Conservation (phyloP, 2,329 filamentous ascomycete species). For the Dryadomyces quercivorus region DNA sequence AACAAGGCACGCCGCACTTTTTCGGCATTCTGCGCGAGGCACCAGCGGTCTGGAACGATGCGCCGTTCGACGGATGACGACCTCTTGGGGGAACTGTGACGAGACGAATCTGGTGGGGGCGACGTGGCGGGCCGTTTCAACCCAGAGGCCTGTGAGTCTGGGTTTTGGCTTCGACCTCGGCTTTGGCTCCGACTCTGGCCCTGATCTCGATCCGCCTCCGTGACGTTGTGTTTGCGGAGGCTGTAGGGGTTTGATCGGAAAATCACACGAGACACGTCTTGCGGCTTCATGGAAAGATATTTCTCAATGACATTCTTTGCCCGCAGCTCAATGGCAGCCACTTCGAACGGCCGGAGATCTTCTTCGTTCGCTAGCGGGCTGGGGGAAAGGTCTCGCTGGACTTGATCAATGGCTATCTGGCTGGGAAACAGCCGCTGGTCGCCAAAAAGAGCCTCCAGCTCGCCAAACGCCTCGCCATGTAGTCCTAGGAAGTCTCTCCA, state of each 20-base stretch:
- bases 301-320: neutral
- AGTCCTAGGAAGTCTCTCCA: neutral
- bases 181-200: too few relatives aligned
- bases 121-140: neutral
- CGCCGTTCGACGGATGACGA: too few relatives aligned
- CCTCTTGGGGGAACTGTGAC: neutral
- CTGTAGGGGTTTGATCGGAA: conserved; percentile 1
- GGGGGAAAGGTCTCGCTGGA: neutral
- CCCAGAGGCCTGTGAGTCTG: too few relatives aligned
- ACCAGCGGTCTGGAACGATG: too few relatives aligned
- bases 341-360: neutral
- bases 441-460: neutral
- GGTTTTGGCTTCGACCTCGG: too few relatives aligned
- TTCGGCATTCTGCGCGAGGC: too few relatives aligned
- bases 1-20: too few relatives aligned
- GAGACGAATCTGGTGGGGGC: neutral
- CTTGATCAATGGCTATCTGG: neutral
- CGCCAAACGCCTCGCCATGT: neutral
- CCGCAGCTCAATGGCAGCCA: neutral
- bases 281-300: neutral
- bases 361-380: neutral
- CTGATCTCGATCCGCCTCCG: too few relatives aligned
- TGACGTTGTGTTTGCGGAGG: neutral
- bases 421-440: neutral
- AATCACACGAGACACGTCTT: neutral